Evolutionary conservation across 2,329 filamentous ascomycete species (phyloP).

Genomic region (Drechslerella coelobrocha): DNA sequence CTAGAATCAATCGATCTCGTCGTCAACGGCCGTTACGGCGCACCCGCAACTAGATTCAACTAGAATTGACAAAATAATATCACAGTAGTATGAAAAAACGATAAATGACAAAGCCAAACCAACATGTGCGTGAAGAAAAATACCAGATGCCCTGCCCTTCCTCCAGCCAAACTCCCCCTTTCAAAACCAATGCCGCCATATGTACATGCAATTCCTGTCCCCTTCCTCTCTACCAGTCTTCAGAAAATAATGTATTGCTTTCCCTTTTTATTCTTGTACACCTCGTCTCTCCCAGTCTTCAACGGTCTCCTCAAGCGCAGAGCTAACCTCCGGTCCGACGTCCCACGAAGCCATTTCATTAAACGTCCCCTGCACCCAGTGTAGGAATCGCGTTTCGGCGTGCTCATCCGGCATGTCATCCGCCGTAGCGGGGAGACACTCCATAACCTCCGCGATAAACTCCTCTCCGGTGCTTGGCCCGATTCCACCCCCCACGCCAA

Average conservation of each 20-base stretch:
- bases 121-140: too few species aligned
- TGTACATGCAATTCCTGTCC: constrained; percentile 20
- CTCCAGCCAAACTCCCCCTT: too few species aligned
- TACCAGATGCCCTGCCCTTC: too few species aligned
- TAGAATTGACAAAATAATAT: background rate
- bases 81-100: background rate
- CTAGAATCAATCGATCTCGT: background rate
- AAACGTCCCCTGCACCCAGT: constrained; percentile 54
- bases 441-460: constrained; percentile 51
- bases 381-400: constrained; percentile 54
- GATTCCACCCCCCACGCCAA: constrained; percentile 13
- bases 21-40: constrained; percentile 1
- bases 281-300: constrained; percentile 39
- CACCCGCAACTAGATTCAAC: background rate
- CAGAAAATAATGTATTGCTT: too few species aligned
- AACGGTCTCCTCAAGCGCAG: constrained; percentile 39
- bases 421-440: constrained; percentile 49
- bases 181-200: too few species aligned
- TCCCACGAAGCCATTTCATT: constrained; percentile 54
- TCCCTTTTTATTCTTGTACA: constrained; percentile 17
- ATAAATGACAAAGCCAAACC: background rate
- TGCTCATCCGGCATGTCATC: constrained; percentile 52
- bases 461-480: constrained; percentile 51
- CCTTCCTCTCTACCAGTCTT: constrained; percentile 37
- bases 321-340: constrained; percentile 52